These are phyloP conservation scores for Tolypocladium tundrense DNA, from an alignment of 2,329 filamentous ascomycete species.

Conservation along the genomic window DNA sequence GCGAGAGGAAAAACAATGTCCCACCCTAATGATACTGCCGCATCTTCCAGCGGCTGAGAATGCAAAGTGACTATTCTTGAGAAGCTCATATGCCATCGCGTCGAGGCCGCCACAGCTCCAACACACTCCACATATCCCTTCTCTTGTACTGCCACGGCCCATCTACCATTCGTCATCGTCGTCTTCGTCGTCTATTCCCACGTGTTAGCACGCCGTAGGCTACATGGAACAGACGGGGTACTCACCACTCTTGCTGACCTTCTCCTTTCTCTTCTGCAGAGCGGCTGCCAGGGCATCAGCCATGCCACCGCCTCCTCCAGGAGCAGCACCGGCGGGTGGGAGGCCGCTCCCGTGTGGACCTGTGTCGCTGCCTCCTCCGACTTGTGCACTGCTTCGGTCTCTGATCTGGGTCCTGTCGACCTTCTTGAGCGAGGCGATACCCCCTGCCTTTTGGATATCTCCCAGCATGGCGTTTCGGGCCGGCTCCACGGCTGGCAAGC, in stretches of 20 bases:
- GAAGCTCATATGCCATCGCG: neutral
- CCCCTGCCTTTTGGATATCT: slow-evolving; percentile 61
- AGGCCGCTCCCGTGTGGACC: slow-evolving; percentile 30
- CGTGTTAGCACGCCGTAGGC: slow-evolving; percentile 4
- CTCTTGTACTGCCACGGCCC: neutral
- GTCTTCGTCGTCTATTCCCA: slow-evolving; percentile 56
- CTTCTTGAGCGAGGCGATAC: slow-evolving; percentile 62
- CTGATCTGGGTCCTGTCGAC: slow-evolving; percentile 60
- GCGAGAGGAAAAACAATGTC: neutral
- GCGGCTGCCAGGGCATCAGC: slow-evolving; percentile 74
- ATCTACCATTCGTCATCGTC: slow-evolving; percentile 63
- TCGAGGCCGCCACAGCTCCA: neutral
- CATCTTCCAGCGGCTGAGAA: neutral
- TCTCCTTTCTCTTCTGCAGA: slow-evolving; percentile 76
- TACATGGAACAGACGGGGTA: slow-evolving; percentile 15
- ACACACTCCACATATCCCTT: neutral
- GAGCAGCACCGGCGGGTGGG: slow-evolving; percentile 41
- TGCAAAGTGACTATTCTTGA: neutral
- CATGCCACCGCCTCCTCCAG: slow-evolving; percentile 53
- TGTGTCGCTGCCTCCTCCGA: slow-evolving; percentile 41
- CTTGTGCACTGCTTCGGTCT: slow-evolving; percentile 57
- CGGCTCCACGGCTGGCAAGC: slow-evolving; percentile 29
- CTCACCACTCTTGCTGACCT: slow-evolving; percentile 92
- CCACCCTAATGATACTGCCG: neutral
- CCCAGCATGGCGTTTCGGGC: slow-evolving; percentile 53